Conservation (phyloP, 306 rosid genomes). For the Rubus idaeus region DNA sequence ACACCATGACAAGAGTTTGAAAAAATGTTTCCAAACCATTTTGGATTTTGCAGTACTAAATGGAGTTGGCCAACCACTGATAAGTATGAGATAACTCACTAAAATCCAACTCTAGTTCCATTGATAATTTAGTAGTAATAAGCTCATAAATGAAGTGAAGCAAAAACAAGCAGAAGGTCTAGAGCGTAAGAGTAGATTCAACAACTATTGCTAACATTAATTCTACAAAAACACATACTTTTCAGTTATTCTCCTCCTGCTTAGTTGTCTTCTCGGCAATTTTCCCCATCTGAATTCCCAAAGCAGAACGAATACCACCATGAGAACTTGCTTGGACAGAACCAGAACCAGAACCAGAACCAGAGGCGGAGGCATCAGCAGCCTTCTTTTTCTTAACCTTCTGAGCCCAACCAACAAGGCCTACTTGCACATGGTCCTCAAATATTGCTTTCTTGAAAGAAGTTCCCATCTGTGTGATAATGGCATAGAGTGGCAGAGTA, state of each 20-base stretch:
- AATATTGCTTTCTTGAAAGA: conserved; percentile 74
- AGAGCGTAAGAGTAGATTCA: not conserved
- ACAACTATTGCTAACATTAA: not conserved
- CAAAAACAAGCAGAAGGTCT: not conserved
- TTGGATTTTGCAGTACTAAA: not conserved
- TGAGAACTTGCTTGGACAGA: conserved; percentile 39
- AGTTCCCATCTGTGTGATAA: conserved; percentile 95
- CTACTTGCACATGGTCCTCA: conserved; percentile 76
- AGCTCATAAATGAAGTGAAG: not conserved
- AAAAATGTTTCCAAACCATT: not conserved
- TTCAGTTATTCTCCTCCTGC: not conserved
- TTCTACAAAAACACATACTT: not conserved
- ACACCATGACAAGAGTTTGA: not conserved
- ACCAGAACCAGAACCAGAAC: conserved; percentile 19
- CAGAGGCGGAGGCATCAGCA: conserved; percentile 18
- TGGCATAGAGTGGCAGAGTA: conserved; percentile 89
- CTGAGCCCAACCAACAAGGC: conserved; percentile 79
- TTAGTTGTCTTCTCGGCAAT: conserved; percentile 27
- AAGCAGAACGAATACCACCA: conserved; percentile 14
- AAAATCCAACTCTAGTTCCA: not conserved
- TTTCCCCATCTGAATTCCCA: conserved; percentile 56
- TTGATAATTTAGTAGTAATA: not conserved
- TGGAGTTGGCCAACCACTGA: not conserved
- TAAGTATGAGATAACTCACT: not conserved
- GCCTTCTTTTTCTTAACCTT: conserved; percentile 59